phyloP scores from a whole-genome alignment of 2,329 filamentous ascomycete genomes.

The Ustulina deusta region DNA sequence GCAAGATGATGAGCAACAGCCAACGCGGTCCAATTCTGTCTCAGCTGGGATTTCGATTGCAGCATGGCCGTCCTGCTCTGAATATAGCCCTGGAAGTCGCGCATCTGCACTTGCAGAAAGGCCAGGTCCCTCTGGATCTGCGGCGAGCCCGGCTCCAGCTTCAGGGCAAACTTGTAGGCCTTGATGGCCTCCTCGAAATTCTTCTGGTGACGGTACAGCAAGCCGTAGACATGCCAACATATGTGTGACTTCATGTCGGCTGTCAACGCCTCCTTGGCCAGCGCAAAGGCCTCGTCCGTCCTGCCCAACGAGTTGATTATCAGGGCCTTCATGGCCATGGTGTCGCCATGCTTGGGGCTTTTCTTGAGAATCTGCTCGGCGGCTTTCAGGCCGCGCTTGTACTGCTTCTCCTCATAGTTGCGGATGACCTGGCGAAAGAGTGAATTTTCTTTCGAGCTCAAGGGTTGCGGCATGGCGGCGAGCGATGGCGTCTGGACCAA shows the following conservation, averaged over 20 bases:
- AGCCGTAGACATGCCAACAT: constrained; percentile 98
- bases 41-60: constrained; percentile 80
- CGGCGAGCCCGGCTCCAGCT: constrained; percentile 90
- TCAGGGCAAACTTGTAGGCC: constrained; percentile 95
- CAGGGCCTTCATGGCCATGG: constrained; percentile 97
- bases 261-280: constrained; percentile 91
- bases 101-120: constrained; percentile 93
- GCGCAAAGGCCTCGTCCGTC: constrained; percentile 90
- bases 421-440: constrained; percentile 96
- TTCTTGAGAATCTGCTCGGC: constrained; percentile 97
- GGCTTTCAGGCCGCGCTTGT: constrained; percentile 92
- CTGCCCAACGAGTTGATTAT: constrained; percentile 95
- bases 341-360: constrained; percentile 95
- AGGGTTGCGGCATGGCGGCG: constrained; percentile 73
- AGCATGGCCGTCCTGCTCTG: constrained; percentile 91
- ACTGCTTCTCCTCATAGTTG: constrained; percentile 97
- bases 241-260: constrained; percentile 99
- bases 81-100: constrained; percentile 93
- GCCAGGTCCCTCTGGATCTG: constrained; percentile 96
- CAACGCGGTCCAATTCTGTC: constrained; percentile 98
- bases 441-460: constrained; percentile 88
- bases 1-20: constrained; percentile 92
- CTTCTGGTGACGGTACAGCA: constrained; percentile 92
- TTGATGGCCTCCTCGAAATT: constrained; percentile 99
- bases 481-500: constrained; percentile 20